Base-by-base conservation (phyloP, 2,329 filamentous ascomycete species). In the Epicoccum nigrum region DNA sequence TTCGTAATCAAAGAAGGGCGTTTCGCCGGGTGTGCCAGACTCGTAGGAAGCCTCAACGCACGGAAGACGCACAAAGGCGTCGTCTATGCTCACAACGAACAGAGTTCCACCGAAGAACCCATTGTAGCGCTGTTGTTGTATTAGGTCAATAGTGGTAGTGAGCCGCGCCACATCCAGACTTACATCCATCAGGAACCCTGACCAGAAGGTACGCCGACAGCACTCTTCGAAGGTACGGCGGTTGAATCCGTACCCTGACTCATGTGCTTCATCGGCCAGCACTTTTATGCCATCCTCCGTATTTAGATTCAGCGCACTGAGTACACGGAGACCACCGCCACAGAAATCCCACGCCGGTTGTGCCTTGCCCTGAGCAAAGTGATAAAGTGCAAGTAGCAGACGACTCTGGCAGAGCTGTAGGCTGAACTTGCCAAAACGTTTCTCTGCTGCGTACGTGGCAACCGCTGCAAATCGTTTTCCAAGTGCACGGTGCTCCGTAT, bases 181-280 rank as follows among this genome's bases (percentile, higher is more conserved):
- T 71, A 81, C 79, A 72, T 91, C 88, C 69, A 89, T 80, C 60
- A 90, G 74, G 59, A 86, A 89, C 43, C 84, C 81, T 21, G 85
- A 83, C 87, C 87, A 92, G 63, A 90, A 87, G 0, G 86, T 90
- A 48, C 88, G 79, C 56, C 87, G 80, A 53, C 84, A 81, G 60
- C 86, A 86, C 71, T 92, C 88, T 19, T 81, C 80, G 59, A 86
- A 81, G 23, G 82, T 83, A 41, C 73, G 71, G 50, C 77, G 79
- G 59, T 80, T 82, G 56, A 89, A 77, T 16, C 79, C 82, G 62
- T 84, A 86, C 4, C 84, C 83, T 45, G 78, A 81, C 0, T 65
- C 63, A n/a, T 72, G 63, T 12, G 73, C 72, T 41, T 81, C 79
- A 72, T 82, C 69, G 9, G 61, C 59, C n/a, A 71, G 49, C 27